These are phyloP conservation scores for Glarea lozoyensis DNA, from an alignment of 495 filamentous ascomycete species.

Conservation along the genomic window DNA sequence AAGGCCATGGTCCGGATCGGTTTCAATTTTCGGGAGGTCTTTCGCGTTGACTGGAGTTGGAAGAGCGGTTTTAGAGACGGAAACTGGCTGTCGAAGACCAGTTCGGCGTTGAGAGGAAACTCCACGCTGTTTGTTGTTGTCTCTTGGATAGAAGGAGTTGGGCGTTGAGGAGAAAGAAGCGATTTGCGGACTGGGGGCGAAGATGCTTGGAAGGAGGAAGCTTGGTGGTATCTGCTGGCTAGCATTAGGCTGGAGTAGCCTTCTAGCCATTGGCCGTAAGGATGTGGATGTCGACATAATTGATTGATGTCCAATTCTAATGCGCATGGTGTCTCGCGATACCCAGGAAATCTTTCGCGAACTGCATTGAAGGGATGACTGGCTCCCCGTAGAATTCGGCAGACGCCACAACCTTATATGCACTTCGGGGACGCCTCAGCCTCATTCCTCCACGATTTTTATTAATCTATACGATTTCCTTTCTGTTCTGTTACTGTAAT, in stretches of 20 bases:
- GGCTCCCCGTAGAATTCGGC: neutral
- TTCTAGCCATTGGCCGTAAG: conserved; percentile 30
- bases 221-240: conserved; percentile 8
- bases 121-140: conserved; percentile 63
- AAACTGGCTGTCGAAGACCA: conserved; percentile 61
- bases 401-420: neutral
- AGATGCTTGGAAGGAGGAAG: conserved; percentile 21
- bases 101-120: conserved; percentile 71
- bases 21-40: conserved; percentile 40
- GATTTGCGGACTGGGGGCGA: conserved; percentile 6
- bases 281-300: conserved; percentile 33
- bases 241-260: conserved; percentile 15
- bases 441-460: too few relatives aligned
- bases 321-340: neutral
- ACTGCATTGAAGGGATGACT: neutral
- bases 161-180: conserved; percentile 30
- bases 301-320: conserved; percentile 6
- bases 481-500: too few relatives aligned
- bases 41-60: conserved; percentile 58
- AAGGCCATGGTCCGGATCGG: conserved; percentile 76
- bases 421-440: neutral
- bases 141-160: conserved; percentile 33
- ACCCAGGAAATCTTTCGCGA: conserved; percentile 12
- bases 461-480: too few relatives aligned
- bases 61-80: conserved; percentile 59